Conservation (phyloP, 192 early-diverging fungal genomes). For the Mortierella hygrophila region DNA sequence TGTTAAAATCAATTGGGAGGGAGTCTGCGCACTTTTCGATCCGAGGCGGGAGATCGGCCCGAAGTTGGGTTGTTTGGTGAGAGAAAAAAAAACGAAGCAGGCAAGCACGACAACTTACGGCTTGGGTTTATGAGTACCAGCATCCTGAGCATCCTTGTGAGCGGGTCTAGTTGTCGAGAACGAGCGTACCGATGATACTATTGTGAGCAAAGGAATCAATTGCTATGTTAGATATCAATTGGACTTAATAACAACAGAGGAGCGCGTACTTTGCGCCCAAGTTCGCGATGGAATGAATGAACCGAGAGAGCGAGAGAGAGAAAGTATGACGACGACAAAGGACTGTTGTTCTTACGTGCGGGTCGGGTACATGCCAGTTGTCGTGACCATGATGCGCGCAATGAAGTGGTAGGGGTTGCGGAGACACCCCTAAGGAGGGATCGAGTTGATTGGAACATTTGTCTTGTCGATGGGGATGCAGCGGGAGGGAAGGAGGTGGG, state of each 20-base stretch:
- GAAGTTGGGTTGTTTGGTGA: background rate
- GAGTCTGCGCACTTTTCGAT: background rate
- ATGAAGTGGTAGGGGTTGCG: background rate
- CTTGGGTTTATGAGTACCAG: conserved; percentile 12
- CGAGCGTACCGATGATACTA: conserved; percentile 29
- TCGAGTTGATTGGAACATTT: conserved; percentile 39
- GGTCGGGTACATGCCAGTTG: conserved; percentile 15
- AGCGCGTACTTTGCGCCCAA: background rate
- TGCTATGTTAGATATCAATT: background rate
- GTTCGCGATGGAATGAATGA: background rate
- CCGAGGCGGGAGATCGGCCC: background rate
- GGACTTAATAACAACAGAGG: background rate
- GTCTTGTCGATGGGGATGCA: background rate
- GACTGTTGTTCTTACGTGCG: conserved; percentile 20
- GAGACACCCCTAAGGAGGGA: conserved; percentile 4
- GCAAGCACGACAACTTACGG: conserved; percentile 24
- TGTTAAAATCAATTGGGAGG: too few species aligned
- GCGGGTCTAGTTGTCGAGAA: conserved; percentile 17
- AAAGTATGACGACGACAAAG: background rate
- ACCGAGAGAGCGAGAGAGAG: background rate
- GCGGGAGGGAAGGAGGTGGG: background rate
- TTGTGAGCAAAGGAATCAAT: background rate
- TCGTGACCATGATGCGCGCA: background rate
- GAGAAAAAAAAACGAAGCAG: background rate
- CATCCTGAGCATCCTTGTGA: conserved; percentile 11